phyloP scores from a whole-genome alignment of 163 green algal species.

The Coccomyxa subellipsoidea region DNA sequence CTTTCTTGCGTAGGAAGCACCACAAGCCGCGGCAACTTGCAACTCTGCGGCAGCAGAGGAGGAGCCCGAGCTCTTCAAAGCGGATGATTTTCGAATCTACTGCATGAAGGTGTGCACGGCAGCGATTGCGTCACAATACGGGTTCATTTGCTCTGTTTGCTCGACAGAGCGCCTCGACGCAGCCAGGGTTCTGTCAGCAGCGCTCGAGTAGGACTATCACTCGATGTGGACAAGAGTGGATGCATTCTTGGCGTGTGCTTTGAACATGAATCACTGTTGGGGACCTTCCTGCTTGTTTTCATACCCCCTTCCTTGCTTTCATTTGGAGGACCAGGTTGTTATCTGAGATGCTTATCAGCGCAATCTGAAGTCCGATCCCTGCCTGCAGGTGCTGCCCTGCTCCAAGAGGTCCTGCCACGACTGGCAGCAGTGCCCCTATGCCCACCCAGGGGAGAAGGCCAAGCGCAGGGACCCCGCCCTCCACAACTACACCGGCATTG shows the following conservation, averaged over 20 bases:
- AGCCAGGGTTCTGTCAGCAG: too few species aligned
- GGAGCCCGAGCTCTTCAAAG: neutral
- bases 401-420: conserved; percentile 71
- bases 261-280: too few species aligned
- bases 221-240: too few species aligned
- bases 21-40: neutral
- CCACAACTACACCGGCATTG: conserved; percentile 74
- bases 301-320: too few species aligned
- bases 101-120: conserved; percentile 16
- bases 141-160: too few species aligned
- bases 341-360: too few species aligned
- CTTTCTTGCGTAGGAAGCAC: neutral
- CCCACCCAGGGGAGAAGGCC: conserved; percentile 63
- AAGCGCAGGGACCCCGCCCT: conserved; percentile 61
- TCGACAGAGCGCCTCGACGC: too few species aligned
- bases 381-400: conserved; percentile 72
- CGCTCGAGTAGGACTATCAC: too few species aligned
- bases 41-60: neutral
- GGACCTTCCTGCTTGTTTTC: too few species aligned
- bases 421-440: conserved; percentile 73
- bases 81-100: neutral
- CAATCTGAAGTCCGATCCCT: too few species aligned
- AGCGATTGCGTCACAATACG: neutral
- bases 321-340: too few species aligned
- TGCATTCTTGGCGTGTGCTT: too few species aligned